phyloP scores from a whole-genome alignment of 805 yeast genomes.

The Wickerhamiella kurtzmanii region DNA sequence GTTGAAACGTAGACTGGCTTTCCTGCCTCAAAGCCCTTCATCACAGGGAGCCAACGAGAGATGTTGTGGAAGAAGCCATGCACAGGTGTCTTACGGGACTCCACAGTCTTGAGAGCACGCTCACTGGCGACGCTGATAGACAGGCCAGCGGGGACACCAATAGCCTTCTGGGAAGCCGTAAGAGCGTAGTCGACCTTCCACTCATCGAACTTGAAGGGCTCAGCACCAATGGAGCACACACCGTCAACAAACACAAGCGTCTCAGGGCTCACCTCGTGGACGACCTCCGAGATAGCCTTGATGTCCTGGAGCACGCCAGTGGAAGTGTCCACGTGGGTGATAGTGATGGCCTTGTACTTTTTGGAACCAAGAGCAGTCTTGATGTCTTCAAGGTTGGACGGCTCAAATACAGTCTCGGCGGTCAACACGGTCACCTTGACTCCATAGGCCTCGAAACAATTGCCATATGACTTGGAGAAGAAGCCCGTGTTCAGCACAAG shows the following conservation, averaged over 20 bases:
- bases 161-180: conserved; percentile 90
- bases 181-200: conserved; percentile 86
- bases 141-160: conserved; percentile 90
- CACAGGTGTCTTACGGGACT: conserved; percentile 34
- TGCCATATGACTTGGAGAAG: conserved; percentile 73
- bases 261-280: conserved; percentile 56
- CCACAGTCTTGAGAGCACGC: conserved; percentile 57
- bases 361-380: conserved; percentile 40
- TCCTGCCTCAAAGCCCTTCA: conserved; percentile 74
- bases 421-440: conserved; percentile 60
- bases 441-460: conserved; percentile 57
- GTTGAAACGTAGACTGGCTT: conserved; percentile 84
- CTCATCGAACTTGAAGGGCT: conserved; percentile 64
- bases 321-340: conserved; percentile 94
- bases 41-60: conserved; percentile 76
- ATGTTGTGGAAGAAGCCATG: conserved; percentile 54
- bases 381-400: conserved; percentile 43
- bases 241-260: conserved; percentile 82
- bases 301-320: conserved; percentile 82
- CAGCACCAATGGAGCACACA: conserved; percentile 89
- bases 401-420: conserved; percentile 58
- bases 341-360: conserved; percentile 55
- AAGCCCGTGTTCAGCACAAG: conserved; percentile 80
- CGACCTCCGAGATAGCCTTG: conserved; percentile 44
- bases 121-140: conserved; percentile 62